Percentiles rank a stretch among this genome's conserved stretches.
phyloP scores from a whole-genome alignment of 345 rosid species.

The Hibiscus syriacus region DNA sequence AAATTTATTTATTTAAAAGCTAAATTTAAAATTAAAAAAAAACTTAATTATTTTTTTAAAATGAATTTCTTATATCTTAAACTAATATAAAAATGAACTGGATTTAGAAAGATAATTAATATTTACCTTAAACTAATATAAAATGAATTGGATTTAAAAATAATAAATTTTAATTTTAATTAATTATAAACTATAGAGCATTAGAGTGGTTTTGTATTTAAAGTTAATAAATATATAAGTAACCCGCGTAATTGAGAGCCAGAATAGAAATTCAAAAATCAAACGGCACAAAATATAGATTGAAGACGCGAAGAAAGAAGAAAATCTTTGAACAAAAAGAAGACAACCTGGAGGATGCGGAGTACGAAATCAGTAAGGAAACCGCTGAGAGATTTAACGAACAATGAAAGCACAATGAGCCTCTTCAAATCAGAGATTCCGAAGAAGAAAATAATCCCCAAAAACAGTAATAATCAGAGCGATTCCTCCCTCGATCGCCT shows the following conservation, averaged over 20 bases:
- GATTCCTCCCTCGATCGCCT: conserved; percentile 46
- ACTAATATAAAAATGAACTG: too few species aligned
- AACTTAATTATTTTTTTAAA: too few species aligned
- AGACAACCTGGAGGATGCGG: conserved; percentile 19
- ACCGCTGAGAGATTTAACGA: conserved; percentile 31
- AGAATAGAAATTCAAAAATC: background rate
- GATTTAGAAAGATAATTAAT: too few species aligned
- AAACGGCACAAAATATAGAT: background rate
- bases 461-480: conserved; percentile 7
- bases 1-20: too few species aligned
- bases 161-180: too few species aligned
- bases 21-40: too few species aligned
- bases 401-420: conserved; percentile 10
- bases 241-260: background rate
- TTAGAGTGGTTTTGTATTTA: too few species aligned
- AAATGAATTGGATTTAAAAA: too few species aligned
- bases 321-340: background rate
- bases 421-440: conserved; percentile 20
- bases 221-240: too few species aligned
- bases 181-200: too few species aligned
- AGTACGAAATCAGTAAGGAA: conserved; percentile 27
- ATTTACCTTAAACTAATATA: too few species aligned
- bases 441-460: conserved; percentile 17
- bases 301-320: background rate
- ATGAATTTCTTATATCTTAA: too few species aligned